Conservation (phyloP, 306 rosid species). For the Leucaena leucocephala region DNA sequence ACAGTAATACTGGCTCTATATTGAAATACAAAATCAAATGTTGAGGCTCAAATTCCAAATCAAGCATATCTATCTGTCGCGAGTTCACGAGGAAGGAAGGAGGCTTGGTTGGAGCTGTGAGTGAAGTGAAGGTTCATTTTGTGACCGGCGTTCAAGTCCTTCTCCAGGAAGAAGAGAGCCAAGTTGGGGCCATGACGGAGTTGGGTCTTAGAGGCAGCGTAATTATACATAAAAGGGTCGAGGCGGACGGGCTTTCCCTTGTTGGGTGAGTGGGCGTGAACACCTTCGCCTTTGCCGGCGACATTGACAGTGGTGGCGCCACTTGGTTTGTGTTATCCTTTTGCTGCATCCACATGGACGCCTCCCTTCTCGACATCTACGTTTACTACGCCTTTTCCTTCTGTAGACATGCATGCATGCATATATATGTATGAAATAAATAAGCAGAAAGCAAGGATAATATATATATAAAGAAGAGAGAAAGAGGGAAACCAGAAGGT, state of each 20-base stretch:
- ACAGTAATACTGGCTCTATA: too few species aligned
- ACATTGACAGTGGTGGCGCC: conserved; percentile 11
- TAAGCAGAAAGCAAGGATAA: too few species aligned
- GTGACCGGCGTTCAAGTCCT: not conserved
- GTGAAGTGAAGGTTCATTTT: not conserved
- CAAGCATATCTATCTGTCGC: not conserved
- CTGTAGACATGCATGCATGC: too few species aligned
- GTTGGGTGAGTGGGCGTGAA: conserved; percentile 51
- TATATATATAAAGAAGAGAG: too few species aligned
- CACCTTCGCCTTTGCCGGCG: conserved; percentile 70
- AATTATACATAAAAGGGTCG: not conserved
- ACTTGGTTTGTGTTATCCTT: too few species aligned
- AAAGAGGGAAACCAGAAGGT: too few species aligned
- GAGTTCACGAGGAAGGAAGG: not conserved
- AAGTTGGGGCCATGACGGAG: not conserved
- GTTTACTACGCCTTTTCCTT: too few species aligned
- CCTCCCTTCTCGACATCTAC: too few species aligned
- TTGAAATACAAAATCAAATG: too few species aligned
- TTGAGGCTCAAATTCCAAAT: too few species aligned
- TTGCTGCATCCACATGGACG: too few species aligned
- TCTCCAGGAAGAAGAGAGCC: not conserved
- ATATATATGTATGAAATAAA: too few species aligned
- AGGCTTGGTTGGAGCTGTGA: not conserved
- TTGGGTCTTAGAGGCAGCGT: not conserved
- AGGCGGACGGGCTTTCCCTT: conserved; percentile 65